These are phyloP conservation scores for Dothistroma septosporum DNA, from an alignment of 2,329 filamentous ascomycete species.

Conservation along the genomic window DNA sequence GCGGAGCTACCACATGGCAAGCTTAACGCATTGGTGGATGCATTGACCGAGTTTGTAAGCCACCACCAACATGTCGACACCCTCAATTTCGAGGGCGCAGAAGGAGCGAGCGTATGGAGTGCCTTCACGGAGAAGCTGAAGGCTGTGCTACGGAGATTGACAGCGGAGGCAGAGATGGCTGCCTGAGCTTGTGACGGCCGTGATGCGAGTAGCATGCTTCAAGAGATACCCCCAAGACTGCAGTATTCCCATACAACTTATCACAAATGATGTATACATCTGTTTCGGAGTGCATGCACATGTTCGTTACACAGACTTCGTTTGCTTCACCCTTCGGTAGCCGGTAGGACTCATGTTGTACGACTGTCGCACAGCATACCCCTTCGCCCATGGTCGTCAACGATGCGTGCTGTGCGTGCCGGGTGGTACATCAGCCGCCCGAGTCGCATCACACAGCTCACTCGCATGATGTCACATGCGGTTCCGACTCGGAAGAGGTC, in stretches of 20 bases:
- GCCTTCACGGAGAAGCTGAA: slow-evolving; percentile 54
- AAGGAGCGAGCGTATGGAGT: slow-evolving; percentile 43
- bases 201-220: not conserved
- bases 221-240: slow-evolving; percentile 6
- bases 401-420: not conserved
- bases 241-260: not conserved
- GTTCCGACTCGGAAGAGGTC: not conserved
- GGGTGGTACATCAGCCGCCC: not conserved
- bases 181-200: not conserved
- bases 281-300: not conserved
- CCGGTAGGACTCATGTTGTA: not conserved
- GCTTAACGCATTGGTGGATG: slow-evolving; percentile 51
- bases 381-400: not conserved
- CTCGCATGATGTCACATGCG: not conserved
- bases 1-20: slow-evolving; percentile 44
- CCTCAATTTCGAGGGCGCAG: slow-evolving; percentile 45
- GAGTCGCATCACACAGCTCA: not conserved
- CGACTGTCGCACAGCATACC: not conserved
- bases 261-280: not conserved
- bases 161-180: slow-evolving; percentile 13
- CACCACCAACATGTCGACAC: slow-evolving; percentile 58
- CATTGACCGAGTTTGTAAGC: slow-evolving; percentile 59
- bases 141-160: slow-evolving; percentile 44
- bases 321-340: not conserved
- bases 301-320: not conserved